phyloP scores from a whole-genome alignment of 371 early-diverging fungal genomes.

The Zancudomyces culisetae region DNA sequence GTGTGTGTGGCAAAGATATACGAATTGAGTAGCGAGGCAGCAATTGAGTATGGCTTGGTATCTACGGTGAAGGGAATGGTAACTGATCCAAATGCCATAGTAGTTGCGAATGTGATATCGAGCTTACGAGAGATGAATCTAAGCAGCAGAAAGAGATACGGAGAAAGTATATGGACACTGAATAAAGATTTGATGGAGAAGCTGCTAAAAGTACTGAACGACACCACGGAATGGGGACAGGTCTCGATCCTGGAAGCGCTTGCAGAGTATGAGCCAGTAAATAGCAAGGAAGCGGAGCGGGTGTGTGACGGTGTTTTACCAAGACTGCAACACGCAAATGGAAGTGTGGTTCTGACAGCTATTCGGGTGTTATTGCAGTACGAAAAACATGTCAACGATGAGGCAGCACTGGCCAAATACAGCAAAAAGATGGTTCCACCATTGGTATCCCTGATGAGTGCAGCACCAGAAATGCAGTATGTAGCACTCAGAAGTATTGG shows the following conservation, averaged over 20 bases:
- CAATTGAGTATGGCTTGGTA: constrained; percentile 61
- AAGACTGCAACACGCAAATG: constrained; percentile 80
- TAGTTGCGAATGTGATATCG: constrained; percentile 82
- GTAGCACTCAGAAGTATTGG: constrained; percentile 81
- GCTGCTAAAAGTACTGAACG: constrained; percentile 75
- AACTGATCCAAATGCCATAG: constrained; percentile 86
- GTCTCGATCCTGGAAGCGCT: constrained; percentile 79
- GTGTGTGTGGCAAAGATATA: constrained; percentile 72
- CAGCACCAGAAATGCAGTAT: constrained; percentile 82
- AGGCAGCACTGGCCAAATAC: constrained; percentile 39
- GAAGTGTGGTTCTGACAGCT: constrained; percentile 74
- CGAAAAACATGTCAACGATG: constrained; percentile 41
- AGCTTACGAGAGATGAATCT: constrained; percentile 80
- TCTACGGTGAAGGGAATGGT: constrained; percentile 65
- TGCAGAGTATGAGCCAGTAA: constrained; percentile 44
- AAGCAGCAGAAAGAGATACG: constrained; percentile 2
- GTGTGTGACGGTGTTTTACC: constrained; percentile 75
- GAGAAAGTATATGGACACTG: constrained; percentile 46
- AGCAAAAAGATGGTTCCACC: constrained; percentile 79
- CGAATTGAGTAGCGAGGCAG: constrained; percentile 31
- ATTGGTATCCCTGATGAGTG: constrained; percentile 67
- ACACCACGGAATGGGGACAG: constrained; percentile 96
- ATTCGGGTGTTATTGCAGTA: constrained; percentile 47
- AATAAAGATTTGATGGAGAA: constrained; percentile 59
- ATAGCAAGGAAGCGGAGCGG: constrained; percentile 57